phyloP scores from a whole-genome alignment of 176 grass and related monocot species.

The Thinopyrum elongatum region DNA sequence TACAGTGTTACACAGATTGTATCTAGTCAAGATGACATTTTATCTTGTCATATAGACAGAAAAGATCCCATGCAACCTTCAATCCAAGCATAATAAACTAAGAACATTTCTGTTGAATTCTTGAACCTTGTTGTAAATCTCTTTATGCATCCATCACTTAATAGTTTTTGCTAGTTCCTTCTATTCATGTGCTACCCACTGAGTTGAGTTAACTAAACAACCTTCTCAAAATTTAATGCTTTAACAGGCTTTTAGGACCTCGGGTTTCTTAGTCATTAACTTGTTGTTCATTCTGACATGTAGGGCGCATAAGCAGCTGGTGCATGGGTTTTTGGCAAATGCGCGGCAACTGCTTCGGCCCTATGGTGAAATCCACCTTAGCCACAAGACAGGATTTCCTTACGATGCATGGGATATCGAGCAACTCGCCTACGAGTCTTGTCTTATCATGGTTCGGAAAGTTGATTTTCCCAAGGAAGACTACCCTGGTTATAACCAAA shows the following conservation, averaged over 20 bases:
- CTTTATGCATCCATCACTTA: neutral
- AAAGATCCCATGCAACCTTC: neutral
- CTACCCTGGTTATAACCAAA: constrained; percentile 61
- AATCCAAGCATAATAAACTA: constrained; percentile 14
- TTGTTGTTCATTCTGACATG: neutral
- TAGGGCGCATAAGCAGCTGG: constrained; percentile 42
- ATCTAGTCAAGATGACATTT: neutral
- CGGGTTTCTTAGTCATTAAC: neutral
- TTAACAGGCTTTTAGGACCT: neutral
- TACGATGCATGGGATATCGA: constrained; percentile 46
- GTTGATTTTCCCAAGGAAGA: constrained; percentile 37
- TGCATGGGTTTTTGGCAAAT: constrained; percentile 35
- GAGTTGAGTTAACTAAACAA: neutral
- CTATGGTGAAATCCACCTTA: constrained; percentile 61
- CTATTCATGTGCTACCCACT: neutral
- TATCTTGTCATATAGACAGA: neutral
- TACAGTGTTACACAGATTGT: neutral
- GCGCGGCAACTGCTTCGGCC: constrained; percentile 35
- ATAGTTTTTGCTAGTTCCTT: constrained; percentile 10
- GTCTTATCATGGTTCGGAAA: constrained; percentile 23
- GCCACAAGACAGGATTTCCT: constrained; percentile 40
- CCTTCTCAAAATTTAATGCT: neutral
- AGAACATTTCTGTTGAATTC: constrained; percentile 1
- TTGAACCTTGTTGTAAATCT: neutral
- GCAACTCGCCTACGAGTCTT: constrained; percentile 25